phyloP scores from a whole-genome alignment of 75 land plant species.

The Cupressus sempervirens region DNA sequence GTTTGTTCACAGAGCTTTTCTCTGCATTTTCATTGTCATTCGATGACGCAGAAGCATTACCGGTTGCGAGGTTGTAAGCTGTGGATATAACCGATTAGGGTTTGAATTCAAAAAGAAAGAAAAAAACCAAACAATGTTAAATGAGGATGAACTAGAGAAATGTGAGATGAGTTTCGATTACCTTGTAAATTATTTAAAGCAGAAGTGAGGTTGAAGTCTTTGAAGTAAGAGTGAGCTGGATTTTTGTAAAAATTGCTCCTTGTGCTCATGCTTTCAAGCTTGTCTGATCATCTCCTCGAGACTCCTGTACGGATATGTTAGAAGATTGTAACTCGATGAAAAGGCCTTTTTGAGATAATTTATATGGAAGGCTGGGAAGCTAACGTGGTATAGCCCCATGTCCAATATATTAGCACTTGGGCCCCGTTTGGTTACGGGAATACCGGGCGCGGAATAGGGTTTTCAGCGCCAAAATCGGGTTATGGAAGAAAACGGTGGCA shows the following conservation, averaged over 20 bases:
- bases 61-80: background rate
- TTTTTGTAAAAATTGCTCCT: background rate
- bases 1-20: background rate
- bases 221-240: constrained; percentile 1
- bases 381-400: no score
- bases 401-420: no score
- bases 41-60: background rate
- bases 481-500: no score
- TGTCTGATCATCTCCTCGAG: no score
- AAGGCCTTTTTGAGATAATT: no score
- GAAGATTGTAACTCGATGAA: no score
- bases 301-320: no score
- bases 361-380: no score
- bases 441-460: no score
- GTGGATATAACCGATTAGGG: background rate
- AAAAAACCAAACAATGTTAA: no score
- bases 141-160: background rate
- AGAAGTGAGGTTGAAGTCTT: background rate
- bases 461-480: no score
- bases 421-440: no score
- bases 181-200: background rate
- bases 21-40: background rate
- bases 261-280: background rate
- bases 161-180: background rate
- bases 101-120: background rate